These are phyloP conservation scores for Mycosphaerelloides madeirae DNA, from an alignment of 2,329 filamentous ascomycete genomes.

Conservation along the genomic window DNA sequence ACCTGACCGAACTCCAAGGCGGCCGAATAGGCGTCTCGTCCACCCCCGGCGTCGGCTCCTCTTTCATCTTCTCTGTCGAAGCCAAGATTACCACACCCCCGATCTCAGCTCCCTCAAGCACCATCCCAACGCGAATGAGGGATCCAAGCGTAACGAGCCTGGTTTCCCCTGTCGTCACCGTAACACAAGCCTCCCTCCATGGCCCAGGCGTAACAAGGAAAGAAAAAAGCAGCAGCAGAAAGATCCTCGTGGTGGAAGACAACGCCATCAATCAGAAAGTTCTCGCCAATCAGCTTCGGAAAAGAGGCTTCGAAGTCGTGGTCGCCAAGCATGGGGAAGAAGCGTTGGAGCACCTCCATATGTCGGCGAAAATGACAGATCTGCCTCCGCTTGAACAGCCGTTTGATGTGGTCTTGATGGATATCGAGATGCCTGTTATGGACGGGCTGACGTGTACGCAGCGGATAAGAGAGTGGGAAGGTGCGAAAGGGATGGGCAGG, in stretches of 20 bases:
- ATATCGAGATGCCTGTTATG: constrained; percentile 32
- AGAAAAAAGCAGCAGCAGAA: background rate
- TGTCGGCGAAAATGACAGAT: constrained; percentile 3
- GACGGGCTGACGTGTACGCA: constrained; percentile 25
- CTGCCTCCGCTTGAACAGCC: background rate
- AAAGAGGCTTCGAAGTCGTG: constrained; percentile 21
- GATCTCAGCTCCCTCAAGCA: constrained; percentile 1
- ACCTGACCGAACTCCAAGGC: constrained; percentile 64
- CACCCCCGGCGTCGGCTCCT: constrained; percentile 55
- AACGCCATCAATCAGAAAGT: constrained; percentile 30
- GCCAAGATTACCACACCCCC: constrained; percentile 9
- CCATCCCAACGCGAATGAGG: constrained; percentile 5
- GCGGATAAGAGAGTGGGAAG: constrained; percentile 25
- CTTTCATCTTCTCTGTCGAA: constrained; percentile 60
- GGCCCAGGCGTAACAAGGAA: constrained; percentile 3
- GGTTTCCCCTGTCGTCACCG: constrained; percentile 1
- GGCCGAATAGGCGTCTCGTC: constrained; percentile 64
- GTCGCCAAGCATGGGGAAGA: constrained; percentile 26
- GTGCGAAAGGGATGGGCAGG: constrained; percentile 9
- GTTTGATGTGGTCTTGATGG: constrained; percentile 27
- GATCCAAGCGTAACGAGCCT: background rate
- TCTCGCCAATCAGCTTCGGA: constrained; percentile 22
- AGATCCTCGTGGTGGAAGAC: constrained; percentile 24
- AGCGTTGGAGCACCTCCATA: constrained; percentile 22
- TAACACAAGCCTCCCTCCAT: background rate